Conservation (phyloP, 176 grass and related monocot species). For the Lolium perenne region DNA sequence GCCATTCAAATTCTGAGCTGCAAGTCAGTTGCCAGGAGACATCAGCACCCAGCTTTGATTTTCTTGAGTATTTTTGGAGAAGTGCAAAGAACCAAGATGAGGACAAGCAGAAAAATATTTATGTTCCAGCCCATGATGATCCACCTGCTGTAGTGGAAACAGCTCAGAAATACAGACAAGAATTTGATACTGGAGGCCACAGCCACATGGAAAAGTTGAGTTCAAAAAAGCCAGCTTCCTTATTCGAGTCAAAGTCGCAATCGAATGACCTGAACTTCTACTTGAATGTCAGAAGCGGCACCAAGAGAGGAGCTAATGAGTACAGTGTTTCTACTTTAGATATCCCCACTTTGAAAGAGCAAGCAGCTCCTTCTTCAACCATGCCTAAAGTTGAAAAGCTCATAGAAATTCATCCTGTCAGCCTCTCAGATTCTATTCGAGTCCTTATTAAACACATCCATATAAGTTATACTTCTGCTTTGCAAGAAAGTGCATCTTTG, state of each 20-base stretch:
- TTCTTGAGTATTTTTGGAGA: conserved; percentile 64
- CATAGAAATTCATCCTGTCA: conserved; percentile 68
- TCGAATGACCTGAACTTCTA: conserved; percentile 67
- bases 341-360: conserved; percentile 45
- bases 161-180: conserved; percentile 40
- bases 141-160: conserved; percentile 43
- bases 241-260: conserved; percentile 63
- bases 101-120: conserved; percentile 41
- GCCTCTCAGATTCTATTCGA: conserved; percentile 57
- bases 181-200: conserved; percentile 41
- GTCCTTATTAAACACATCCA: conserved; percentile 55
- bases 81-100: conserved; percentile 41
- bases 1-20: conserved; percentile 54
- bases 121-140: conserved; percentile 41
- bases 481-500: conserved; percentile 58
- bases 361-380: conserved; percentile 42
- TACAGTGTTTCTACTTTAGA: conserved; percentile 35
- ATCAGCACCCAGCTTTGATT: conserved; percentile 53
- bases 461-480: conserved; percentile 52
- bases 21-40: conserved; percentile 49
- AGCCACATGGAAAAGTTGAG: conserved; percentile 25
- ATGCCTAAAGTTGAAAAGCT: conserved; percentile 36
- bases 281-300: conserved; percentile 67
- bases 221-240: conserved; percentile 56
- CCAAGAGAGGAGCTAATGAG: conserved; percentile 35